These are phyloP conservation scores for Escallonia rubra DNA, from an alignment of 129 eudicot species.

Conservation along the genomic window DNA sequence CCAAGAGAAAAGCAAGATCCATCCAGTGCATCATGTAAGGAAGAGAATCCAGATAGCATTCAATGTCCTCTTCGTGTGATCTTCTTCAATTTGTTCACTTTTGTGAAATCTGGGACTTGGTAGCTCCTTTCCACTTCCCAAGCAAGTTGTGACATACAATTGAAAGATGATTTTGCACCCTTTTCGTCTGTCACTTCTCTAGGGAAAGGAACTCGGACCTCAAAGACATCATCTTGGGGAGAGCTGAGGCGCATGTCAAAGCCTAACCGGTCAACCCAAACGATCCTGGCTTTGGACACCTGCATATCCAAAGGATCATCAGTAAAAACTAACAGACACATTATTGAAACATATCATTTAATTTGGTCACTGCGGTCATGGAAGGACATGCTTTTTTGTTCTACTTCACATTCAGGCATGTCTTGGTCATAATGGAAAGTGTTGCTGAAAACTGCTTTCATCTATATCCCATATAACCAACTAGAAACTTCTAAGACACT, in stretches of 20 bases:
- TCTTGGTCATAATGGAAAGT: no score
- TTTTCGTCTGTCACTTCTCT: slow-evolving; percentile 85
- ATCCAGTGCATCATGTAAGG: no score
- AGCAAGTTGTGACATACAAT: slow-evolving; percentile 91
- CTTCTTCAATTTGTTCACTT: slow-evolving; percentile 69
- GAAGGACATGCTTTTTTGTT: no score
- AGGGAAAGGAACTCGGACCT: slow-evolving; percentile 91
- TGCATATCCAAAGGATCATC: slow-evolving; percentile 21
- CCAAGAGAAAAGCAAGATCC: no score
- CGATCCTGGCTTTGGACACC: slow-evolving; percentile 79
- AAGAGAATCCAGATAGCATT: neutral
- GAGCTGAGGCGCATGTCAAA: slow-evolving; percentile 72
- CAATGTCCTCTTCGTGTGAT: slow-evolving; percentile 33
- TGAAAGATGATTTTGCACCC: slow-evolving; percentile 85
- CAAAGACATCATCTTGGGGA: slow-evolving; percentile 57
- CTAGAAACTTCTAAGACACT: no score
- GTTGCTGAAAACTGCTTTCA: no score
- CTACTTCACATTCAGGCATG: no score
- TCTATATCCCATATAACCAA: no score
- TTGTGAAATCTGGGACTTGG: slow-evolving; percentile 46
- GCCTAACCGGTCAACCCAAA: slow-evolving; percentile 95
- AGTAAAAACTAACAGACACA: neutral
- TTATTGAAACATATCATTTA: no score
- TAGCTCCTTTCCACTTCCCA: slow-evolving; percentile 93
- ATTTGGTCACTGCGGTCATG: no score